A percentile compares a stretch with the other conserved stretches of the same genome.
Evolutionary conservation across 176 grass and related monocot species (phyloP).

Genomic region (Avena atlantica): DNA sequence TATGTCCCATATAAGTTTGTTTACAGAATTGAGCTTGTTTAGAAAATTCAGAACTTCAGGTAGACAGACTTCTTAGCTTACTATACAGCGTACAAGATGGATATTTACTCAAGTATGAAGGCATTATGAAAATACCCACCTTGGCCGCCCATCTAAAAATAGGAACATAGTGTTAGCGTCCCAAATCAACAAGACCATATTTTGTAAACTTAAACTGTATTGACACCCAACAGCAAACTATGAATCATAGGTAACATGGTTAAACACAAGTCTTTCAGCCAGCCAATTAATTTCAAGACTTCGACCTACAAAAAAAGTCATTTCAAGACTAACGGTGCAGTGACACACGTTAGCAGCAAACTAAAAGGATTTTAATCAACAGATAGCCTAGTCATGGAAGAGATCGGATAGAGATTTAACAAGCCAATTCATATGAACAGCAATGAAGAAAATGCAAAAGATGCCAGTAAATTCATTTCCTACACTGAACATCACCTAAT

Average conservation of each 20-base stretch:
- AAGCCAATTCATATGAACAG: background rate
- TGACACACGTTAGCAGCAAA: background rate
- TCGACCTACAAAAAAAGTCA: background rate
- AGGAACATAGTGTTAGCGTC: background rate
- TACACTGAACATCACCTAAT: constrained; percentile 11
- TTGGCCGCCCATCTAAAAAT: background rate
- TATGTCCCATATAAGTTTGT: background rate
- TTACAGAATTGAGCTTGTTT: background rate
- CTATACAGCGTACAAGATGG: background rate
- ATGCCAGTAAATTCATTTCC: constrained; percentile 33
- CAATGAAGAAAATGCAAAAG: constrained; percentile 8
- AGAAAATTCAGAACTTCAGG: background rate
- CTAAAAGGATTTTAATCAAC: background rate
- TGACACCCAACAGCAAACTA: constrained; percentile 14
- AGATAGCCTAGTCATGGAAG: background rate
- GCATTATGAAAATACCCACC: background rate
- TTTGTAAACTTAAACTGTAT: background rate
- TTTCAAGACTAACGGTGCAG: background rate
- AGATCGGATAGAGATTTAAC: background rate
- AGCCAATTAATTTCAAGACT: constrained; percentile 7
- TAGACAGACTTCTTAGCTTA: constrained; percentile 12
- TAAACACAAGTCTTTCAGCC: constrained; percentile 7
- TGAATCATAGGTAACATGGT: background rate
- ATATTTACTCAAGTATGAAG: background rate
- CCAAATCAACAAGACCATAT: background rate